Percentiles rank a stretch among this genome's conserved stretches.
phyloP scores from a whole-genome alignment of 1,284 basidiomycete genomes.

The Schizophyllum commune region DNA sequence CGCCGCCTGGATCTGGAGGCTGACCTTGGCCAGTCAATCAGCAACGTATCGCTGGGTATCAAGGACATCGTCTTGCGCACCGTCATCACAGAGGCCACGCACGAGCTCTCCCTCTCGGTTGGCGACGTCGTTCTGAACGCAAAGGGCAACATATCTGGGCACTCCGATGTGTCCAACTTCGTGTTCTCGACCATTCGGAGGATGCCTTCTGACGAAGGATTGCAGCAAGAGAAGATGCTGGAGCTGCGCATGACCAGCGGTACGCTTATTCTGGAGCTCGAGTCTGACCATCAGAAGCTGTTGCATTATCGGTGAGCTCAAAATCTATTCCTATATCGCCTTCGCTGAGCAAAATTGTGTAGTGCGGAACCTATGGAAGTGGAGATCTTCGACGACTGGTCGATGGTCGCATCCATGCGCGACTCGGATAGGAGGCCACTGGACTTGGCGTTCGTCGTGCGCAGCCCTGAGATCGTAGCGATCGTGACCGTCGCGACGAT shows the following conservation, averaged over 20 bases:
- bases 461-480: constrained; percentile 64
- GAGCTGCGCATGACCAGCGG: constrained; percentile 74
- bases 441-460: constrained; percentile 68
- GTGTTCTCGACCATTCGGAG: constrained; percentile 70
- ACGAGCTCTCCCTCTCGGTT: constrained; percentile 64
- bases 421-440: constrained; percentile 50
- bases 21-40: constrained; percentile 75
- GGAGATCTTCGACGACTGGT: constrained; percentile 81
- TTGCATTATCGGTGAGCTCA: constrained; percentile 67
- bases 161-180: constrained; percentile 60
- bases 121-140: constrained; percentile 55
- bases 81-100: constrained; percentile 45
- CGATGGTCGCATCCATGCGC: constrained; percentile 32
- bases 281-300: constrained; percentile 73
- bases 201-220: constrained; percentile 17
- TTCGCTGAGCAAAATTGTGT: constrained; percentile 5
- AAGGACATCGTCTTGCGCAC: constrained; percentile 53
- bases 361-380: constrained; percentile 77
- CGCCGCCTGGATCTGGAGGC: constrained; percentile 66
- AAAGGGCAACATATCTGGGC: constrained; percentile 70
- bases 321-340: background rate
- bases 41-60: constrained; percentile 55
- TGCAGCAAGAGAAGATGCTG: constrained; percentile 35
- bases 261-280: constrained; percentile 55
- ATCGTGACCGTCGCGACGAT: constrained; percentile 69